Conservation (phyloP, 305 asterid species). For the Salvia sclarea region DNA sequence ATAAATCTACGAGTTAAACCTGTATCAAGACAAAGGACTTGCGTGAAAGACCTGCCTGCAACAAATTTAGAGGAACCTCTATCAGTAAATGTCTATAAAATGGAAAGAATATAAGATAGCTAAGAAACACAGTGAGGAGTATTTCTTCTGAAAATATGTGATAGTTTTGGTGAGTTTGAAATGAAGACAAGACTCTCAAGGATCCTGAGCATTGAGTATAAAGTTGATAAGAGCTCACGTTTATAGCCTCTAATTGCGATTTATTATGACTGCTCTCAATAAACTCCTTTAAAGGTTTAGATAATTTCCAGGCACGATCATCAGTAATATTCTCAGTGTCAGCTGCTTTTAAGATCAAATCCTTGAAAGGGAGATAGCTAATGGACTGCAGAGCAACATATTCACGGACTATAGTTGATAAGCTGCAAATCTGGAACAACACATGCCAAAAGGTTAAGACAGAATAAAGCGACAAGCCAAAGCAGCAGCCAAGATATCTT, state of each 20-base stretch:
- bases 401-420: constrained; percentile 95
- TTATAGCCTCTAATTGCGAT: constrained; percentile 86
- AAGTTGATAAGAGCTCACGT: constrained; percentile 57
- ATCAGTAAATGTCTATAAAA: constrained; percentile 29
- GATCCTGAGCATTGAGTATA: constrained; percentile 26
- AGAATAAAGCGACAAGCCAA: constrained; percentile 24
- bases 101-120: constrained; percentile 3
- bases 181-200: constrained; percentile 11
- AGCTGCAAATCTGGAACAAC: constrained; percentile 74
- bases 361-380: constrained; percentile 80
- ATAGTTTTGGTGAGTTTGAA: constrained; percentile 6
- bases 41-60: constrained; percentile 96
- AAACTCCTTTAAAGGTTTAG: constrained; percentile 66
- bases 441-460: constrained; percentile 25
- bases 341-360: constrained; percentile 74
- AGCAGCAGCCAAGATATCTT: constrained; percentile 18
- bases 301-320: constrained; percentile 92
- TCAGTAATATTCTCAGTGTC: constrained; percentile 50
- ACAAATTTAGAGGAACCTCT: constrained; percentile 30
- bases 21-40: constrained; percentile 80
- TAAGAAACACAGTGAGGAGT: background rate
- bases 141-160: background rate
- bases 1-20: constrained; percentile 53
- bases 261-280: constrained; percentile 75
- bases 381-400: constrained; percentile 85